A percentile compares a stretch with the other conserved stretches of the same genome.
phyloP scores from a whole-genome alignment of 257 asterid genomes.

The Ballota nigra region DNA sequence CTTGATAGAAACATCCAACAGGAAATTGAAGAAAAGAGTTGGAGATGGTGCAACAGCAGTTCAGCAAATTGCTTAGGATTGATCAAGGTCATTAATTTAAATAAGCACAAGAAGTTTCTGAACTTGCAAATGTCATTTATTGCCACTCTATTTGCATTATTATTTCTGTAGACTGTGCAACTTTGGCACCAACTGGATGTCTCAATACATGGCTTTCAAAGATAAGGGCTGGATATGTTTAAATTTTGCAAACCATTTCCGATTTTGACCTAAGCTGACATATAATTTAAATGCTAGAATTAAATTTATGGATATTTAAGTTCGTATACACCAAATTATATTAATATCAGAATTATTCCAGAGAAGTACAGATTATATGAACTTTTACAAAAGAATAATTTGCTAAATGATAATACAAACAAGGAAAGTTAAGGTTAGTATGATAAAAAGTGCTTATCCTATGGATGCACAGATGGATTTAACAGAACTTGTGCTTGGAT shows the following conservation, averaged over 20 bases:
- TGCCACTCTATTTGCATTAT: conserved; percentile 7
- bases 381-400: neutral
- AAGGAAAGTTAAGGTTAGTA: neutral
- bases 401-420: neutral
- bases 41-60: neutral
- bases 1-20: neutral
- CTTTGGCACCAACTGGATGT: neutral
- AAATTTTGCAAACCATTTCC: neutral
- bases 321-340: neutral
- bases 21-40: neutral
- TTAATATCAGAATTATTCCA: neutral
- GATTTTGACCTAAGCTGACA: neutral
- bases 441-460: neutral
- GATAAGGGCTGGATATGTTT: conserved; percentile 2
- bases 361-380: neutral
- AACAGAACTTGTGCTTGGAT: neutral
- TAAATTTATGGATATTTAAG: neutral
- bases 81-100: neutral
- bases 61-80: neutral
- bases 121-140: conserved; percentile 1
- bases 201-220: conserved; percentile 3
- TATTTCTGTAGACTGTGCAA: neutral
- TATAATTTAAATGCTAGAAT: neutral
- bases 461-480: neutral
- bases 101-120: conserved; percentile 4